Percentiles rank a stretch among this genome's conserved stretches.
Conservation (phyloP, 1,139 yeast genomes). For the Pichia sp. region DNA sequence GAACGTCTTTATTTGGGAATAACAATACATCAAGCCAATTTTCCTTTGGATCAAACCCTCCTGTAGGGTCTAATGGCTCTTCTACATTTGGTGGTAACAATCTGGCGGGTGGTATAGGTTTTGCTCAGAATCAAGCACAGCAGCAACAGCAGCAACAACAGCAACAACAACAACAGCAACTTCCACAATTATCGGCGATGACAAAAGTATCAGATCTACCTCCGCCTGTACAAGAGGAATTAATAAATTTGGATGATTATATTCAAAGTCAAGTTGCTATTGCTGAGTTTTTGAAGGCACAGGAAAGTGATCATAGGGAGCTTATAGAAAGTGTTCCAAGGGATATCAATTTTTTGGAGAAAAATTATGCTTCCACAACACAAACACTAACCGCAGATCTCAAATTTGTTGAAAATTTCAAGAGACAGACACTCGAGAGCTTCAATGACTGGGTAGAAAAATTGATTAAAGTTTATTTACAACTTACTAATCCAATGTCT, state of each 20-base stretch:
- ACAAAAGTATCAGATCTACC: slow-evolving; percentile 87
- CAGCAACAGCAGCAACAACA: slow-evolving; percentile 25
- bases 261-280: slow-evolving; percentile 78
- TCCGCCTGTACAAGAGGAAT: slow-evolving; percentile 60
- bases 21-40: slow-evolving; percentile 13
- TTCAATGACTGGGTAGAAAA: slow-evolving; percentile 32
- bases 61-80: slow-evolving; percentile 18
- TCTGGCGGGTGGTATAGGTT: slow-evolving; percentile 25
- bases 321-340: slow-evolving; percentile 75
- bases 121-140: slow-evolving; percentile 28
- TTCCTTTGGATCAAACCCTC: slow-evolving; percentile 13
- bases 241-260: slow-evolving; percentile 76
- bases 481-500: slow-evolving; percentile 29
- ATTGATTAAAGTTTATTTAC: slow-evolving; percentile 28
- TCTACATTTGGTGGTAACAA: slow-evolving; percentile 33
- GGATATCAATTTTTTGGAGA: slow-evolving; percentile 66
- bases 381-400: slow-evolving; percentile 67
- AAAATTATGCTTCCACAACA: slow-evolving; percentile 55
- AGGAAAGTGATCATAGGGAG: slow-evolving; percentile 56
- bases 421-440: slow-evolving; percentile 28
- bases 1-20: slow-evolving; percentile 33
- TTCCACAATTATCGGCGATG: slow-evolving; percentile 64
- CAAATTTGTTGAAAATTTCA: slow-evolving; percentile 41
- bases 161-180: slow-evolving; percentile 35
- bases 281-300: slow-evolving; percentile 68